Base-by-base conservation (phyloP, 148 eudicot genomes). In the Limonium bicolor region DNA sequence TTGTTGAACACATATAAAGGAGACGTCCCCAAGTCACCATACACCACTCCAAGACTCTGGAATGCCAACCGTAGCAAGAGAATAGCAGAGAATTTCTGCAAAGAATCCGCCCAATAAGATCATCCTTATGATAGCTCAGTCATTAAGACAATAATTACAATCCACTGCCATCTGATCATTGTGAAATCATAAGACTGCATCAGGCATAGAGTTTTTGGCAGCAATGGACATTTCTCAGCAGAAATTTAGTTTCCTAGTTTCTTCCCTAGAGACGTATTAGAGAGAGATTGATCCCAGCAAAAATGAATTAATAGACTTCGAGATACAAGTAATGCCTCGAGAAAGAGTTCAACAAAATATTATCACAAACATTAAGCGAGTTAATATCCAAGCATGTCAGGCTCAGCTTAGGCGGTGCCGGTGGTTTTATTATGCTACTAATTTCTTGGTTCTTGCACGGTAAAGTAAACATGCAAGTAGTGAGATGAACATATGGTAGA, bases 21-120 rank as follows among this genome's bases (percentile, higher is more conserved):
- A 54, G 99, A 90, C 25, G 99, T 90, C 38, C 99, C 99, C 67
- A 90, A 69, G 64, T 90, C 99, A 35, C 99, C 99, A 62, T 74
- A 84, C 32, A 90, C 99, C 46, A 90, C 99, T 42, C 99, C 99
- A 61, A 90, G 86, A 68, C 99, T 90, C 62, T 90, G 99, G 55
- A 75, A 90, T 22, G 99, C 77, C 36, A 90, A 75, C 48, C 82
- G 69, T 31, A 90, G 63, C 27, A 90, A 72, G 72, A 90, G 58
- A 21, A 85, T n/a, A 5, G 87, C 41, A 2, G 99, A 85, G 58
- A 68, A 78, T 60, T 75, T 90, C 99, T 90, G 87, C 72, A 72
- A 50, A 21, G 48, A 60, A 40, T 9, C 14, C 45, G 23, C 4
- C 20, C 20, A 20, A 10, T 21, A 21, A 20, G n/a, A n/a, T n/a